Evolutionary conservation across 1,139 yeast species (phyloP), one percentile per base, ranked within the genome.

Genomic region (Saccharomyces hybrid): DNA sequence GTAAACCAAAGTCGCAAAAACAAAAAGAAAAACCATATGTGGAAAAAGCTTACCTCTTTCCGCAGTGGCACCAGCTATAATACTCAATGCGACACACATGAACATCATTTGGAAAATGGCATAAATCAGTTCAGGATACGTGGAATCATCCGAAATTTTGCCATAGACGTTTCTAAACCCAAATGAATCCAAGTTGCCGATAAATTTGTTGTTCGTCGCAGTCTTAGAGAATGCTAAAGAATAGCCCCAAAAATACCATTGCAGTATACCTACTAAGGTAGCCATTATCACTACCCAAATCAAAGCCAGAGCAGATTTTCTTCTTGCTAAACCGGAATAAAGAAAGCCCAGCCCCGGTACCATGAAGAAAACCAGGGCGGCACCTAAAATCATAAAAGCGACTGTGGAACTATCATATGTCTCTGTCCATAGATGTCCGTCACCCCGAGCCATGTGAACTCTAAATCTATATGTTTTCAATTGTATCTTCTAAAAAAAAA

Each of bases 171-270:
- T 79, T 67, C 85, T 79, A 66, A 89, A 82, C 4, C 97, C 98
- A 70, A 91, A 88, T 52, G 83, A 78, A 63, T 83, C 83, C 62
- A 93, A 73, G 70, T 91, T 84, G 3, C 99, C 99, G 63, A 93
- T 91, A 68, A 83, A 93, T 47, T 84, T 83, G 70, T 90, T 89
- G 46, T 84, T 73, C 27, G 59, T 54, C 2, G 96, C 89, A 0
- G 86, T 80, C n/a, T 77, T 66, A 0, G 93, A 83, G 65, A 93
- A 90, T 2, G 98, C 95, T 51, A 93, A 74, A 0, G 97, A 88
- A 69, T 88, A 93, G 26, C 98, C 98, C 98, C 98, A 93, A 68
- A 93, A 88, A 72, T 90, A 93, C 98, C 98, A 93, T 70, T 89
- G 97, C 67, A 89, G 82, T 53, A 82, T 77, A 2, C 89, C 91